A percentile compares a stretch with the other conserved stretches of the same genome.
phyloP scores from a whole-genome alignment of 164 flowering plant genomes.

The Tinospora cordifolia region DNA sequence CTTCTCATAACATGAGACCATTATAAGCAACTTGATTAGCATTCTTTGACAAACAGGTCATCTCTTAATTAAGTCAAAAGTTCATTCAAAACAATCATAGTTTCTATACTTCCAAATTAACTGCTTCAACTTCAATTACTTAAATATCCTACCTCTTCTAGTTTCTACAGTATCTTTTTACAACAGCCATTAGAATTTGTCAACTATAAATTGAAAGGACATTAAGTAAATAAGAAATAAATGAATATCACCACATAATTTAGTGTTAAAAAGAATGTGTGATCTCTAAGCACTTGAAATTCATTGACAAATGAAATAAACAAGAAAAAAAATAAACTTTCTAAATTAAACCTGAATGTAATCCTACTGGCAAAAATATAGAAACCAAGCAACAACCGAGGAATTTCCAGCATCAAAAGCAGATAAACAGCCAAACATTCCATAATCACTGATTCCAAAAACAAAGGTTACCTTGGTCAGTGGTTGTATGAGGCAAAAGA shows the following conservation, averaged over 20 bases:
- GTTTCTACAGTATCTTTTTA: background rate
- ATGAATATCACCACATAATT: no score
- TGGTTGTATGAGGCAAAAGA: conserved; percentile 81
- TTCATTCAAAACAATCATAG: background rate
- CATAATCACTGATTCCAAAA: background rate
- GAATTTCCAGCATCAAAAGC: background rate
- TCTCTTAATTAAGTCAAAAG: no score
- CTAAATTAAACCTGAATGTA: background rate
- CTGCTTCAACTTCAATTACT: background rate
- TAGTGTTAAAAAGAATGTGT: no score
- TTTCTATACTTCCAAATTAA: background rate
- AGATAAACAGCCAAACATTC: background rate
- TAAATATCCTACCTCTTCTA: background rate
- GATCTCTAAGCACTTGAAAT: background rate
- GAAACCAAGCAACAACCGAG: background rate
- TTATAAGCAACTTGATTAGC: no score
- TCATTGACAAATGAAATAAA: background rate
- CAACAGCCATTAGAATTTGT: background rate
- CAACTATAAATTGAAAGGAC: background rate
- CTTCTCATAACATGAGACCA: no score
- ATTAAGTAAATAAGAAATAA: no score
- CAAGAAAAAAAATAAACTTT: background rate
- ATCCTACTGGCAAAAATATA: background rate
- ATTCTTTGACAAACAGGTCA: no score
- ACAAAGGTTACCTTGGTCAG: conserved; percentile 64